Evolutionary conservation across 2,329 filamentous ascomycete genomes (phyloP), one percentile per base, ranked within the genome.

Genomic region (Clarireedia hainanense): DNA sequence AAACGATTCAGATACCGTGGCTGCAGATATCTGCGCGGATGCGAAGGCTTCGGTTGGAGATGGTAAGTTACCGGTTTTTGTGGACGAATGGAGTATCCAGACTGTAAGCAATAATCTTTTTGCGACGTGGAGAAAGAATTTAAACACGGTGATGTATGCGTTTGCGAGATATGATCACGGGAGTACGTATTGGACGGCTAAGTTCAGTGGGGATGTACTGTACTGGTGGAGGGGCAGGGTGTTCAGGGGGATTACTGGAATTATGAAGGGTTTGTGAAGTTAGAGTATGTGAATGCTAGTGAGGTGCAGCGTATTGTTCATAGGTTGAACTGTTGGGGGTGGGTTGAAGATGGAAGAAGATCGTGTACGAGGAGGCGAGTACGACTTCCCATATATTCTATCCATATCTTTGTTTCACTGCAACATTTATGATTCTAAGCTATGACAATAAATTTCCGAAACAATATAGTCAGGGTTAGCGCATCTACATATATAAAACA

Each of bases 71-170:
- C 68, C 68, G 0, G 62, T 65, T 6, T 70, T 71, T 48, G 63
- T 71, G 9, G 70, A 70, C 27, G 69, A 71, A 57, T 71, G 68
- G 68, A 61, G 64, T 3, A 61, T 71, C 15, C 66, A 72, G 60
- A 64, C 65, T 3, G 56, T 62, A 24, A 62, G 63, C 26, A 67
- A 71, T 51, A 73, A 72, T 59, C 64, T 60, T 7, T 60, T 70
- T 23, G 63, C 59, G 2, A 61, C 60, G 23, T 58, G 68, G 4
- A 64, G 63, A 54, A 65, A 59, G 14, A 60, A 67, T 36, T 64
- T 68, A 49, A 66, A 71, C 52, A 69, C 68, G 0, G 65, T 68
- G 50, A 40, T 66, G 2, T 70, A 70, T 53, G 68, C 69, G 10
- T 72, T 62, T 47, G 60, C 63, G n/a, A 69, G 68, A 57, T 67